phyloP scores from a whole-genome alignment of 2,329 filamentous ascomycete species.

The Nothophoma quercina region DNA sequence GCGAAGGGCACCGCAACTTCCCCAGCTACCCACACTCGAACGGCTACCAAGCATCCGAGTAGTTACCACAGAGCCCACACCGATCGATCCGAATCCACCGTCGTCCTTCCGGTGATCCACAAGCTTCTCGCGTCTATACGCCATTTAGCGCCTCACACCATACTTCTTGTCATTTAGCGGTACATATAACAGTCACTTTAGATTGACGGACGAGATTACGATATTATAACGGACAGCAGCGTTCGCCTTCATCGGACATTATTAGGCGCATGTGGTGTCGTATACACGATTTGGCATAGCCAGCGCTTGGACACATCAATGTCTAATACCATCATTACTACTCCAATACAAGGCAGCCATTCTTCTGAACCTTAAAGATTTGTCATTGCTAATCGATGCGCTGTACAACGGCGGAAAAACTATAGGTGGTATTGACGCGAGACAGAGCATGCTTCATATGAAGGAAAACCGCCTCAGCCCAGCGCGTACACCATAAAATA shows the following conservation, averaged over 20 bases:
- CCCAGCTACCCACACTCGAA: slow-evolving; percentile 41
- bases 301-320: slow-evolving; percentile 1
- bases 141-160: slow-evolving; percentile 1
- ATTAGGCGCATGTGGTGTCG: not conserved
- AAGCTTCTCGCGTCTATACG: not conserved
- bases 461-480: slow-evolving; percentile 28
- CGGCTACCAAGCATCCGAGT: slow-evolving; percentile 55
- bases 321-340: slow-evolving; percentile 6
- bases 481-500: slow-evolving; percentile 37
- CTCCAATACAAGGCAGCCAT: too few relatives aligned
- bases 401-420: too few relatives aligned
- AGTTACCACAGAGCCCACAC: slow-evolving; percentile 49
- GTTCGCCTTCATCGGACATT: not conserved
- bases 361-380: too few relatives aligned
- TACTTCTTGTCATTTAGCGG: slow-evolving; percentile 9
- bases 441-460: slow-evolving; percentile 4
- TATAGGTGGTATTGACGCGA: too few relatives aligned
- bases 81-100: slow-evolving; percentile 23
- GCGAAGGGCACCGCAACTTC: slow-evolving; percentile 45
- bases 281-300: slow-evolving; percentile 3
- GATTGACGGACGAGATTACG: slow-evolving; percentile 10
- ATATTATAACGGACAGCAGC: slow-evolving; percentile 7
- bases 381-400: too few relatives aligned
- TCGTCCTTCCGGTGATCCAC: slow-evolving; percentile 18
- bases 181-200: slow-evolving; percentile 1